Base-by-base conservation (phyloP, 2,329 filamentous ascomycete species). In the Davidsoniella virescens region DNA sequence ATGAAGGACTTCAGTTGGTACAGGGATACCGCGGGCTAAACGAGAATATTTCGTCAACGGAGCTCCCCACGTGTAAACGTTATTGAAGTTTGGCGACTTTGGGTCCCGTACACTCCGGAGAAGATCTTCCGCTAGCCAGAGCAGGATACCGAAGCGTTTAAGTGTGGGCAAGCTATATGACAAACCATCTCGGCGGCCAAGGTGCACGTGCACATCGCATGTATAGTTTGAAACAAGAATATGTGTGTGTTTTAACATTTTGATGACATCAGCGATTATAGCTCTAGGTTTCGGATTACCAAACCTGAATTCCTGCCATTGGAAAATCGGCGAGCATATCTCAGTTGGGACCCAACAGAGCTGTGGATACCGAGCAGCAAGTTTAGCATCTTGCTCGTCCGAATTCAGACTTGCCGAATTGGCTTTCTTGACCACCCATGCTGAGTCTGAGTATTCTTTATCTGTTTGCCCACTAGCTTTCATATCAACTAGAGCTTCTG, bases 361-460 rank as follows among this genome's bases (percentile, higher is more conserved):
- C n/a, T 57, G 56, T n/a, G 56, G 18, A 10, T 55, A 55, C 2
- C 26, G 18, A 16, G 12, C 7, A 17, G 37, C 44, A 14, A 51
- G 14, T 6, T 55, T 53, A 7, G 51, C 54, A 33, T 64, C 58
- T 7, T 56, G 54, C 3, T 58, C 55, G 9, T 29, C 54, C 53
- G 2, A 63, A 60, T 43, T 60, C 58, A 3, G 18, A 16, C 39
- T 44, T 9, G 64, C 63, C n/a, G 65, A 67, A 54, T 65, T 66
- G 37, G 65, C 62, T 49, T 62, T 63, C 52, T 68, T 67, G 37
- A 68, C 62, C 23, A 67, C 62, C 65, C 65, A 67, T 48, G 61
- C 57, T 1, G 59, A 58, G n/a, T 52, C 52, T 64, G 63, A 67
- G 48, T 58, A 64, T 18, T 64, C 57, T 16, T 56, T 55, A 49